A percentile compares a stretch with the other conserved stretches of the same genome.
Evolutionary conservation across 805 yeast genomes (phyloP).

Genomic region (Naumovozyma castellii): DNA sequence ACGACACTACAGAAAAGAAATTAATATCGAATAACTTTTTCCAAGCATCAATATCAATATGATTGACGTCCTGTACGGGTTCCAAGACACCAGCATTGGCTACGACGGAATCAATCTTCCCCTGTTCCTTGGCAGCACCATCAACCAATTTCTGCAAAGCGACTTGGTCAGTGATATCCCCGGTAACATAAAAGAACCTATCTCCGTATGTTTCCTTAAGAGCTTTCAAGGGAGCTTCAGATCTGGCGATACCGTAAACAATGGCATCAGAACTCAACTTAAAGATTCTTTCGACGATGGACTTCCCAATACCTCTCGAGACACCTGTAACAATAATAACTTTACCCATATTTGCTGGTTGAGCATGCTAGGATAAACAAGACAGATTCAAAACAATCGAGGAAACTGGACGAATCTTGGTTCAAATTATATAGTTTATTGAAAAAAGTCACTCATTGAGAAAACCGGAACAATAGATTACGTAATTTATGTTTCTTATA

Average conservation of each 20-base stretch:
- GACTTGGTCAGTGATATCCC: slow-evolving; percentile 47
- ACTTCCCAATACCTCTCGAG: slow-evolving; percentile 69
- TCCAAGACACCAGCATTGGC: slow-evolving; percentile 80
- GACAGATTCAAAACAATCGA: neutral
- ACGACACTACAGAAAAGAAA: slow-evolving; percentile 60
- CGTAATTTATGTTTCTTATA: too few species aligned
- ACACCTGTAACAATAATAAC: slow-evolving; percentile 52
- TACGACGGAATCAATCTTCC: slow-evolving; percentile 53
- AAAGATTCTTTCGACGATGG: slow-evolving; percentile 50
- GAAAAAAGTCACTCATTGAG: too few species aligned
- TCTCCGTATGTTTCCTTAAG: slow-evolving; percentile 41
- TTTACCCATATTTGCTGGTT: slow-evolving; percentile 28
- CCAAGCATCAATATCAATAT: slow-evolving; percentile 45
- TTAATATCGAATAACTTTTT: slow-evolving; percentile 61
- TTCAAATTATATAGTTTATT: neutral
- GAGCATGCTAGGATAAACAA: too few species aligned
- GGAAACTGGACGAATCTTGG: neutral
- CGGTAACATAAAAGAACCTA: slow-evolving; percentile 44
- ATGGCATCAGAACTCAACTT: slow-evolving; percentile 38
- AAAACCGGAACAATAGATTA: too few species aligned
- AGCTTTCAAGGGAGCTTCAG: slow-evolving; percentile 39
- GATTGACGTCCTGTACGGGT: slow-evolving; percentile 53
- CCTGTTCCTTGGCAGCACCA: slow-evolving; percentile 42
- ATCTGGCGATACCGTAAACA: slow-evolving; percentile 57
- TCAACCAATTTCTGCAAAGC: slow-evolving; percentile 32